Evolutionary conservation across 768 basidiomycete species (phyloP).

Genomic region (Boletus vinaceobasis): DNA sequence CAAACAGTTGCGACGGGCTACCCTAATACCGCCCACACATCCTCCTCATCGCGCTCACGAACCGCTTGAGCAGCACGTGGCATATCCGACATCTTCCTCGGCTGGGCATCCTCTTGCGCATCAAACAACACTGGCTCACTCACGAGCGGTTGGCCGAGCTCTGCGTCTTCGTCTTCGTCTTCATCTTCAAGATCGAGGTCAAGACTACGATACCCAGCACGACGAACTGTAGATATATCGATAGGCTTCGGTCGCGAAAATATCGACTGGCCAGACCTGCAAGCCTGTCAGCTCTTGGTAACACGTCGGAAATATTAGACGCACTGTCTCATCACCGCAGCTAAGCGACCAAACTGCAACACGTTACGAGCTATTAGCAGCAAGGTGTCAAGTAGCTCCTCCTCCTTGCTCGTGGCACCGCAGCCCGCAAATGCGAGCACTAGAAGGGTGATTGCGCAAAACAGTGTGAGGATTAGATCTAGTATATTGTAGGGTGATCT

Average conservation of each 20-base stretch:
- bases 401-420: slow-evolving; percentile 79
- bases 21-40: slow-evolving; percentile 69
- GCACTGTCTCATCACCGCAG: slow-evolving; percentile 91
- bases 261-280: slow-evolving; percentile 83
- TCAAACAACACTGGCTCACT: slow-evolving; percentile 66
- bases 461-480: slow-evolving; percentile 82
- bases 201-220: slow-evolving; percentile 57
- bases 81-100: slow-evolving; percentile 46
- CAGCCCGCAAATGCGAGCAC: slow-evolving; percentile 88
- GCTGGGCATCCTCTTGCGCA: slow-evolving; percentile 37
- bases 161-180: slow-evolving; percentile 48
- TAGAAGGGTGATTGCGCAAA: slow-evolving; percentile 87
- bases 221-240: slow-evolving; percentile 68
- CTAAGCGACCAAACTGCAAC: slow-evolving; percentile 88
- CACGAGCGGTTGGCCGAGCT: slow-evolving; percentile 57
- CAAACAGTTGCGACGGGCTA: slow-evolving; percentile 23
- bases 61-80: slow-evolving; percentile 54
- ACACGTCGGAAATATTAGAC: slow-evolving; percentile 29
- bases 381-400: slow-evolving; percentile 91
- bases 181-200: slow-evolving; percentile 73
- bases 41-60: slow-evolving; percentile 59
- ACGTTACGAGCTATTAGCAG: slow-evolving; percentile 90
- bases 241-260: slow-evolving; percentile 85
- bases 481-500: slow-evolving; percentile 88
- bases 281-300: slow-evolving; percentile 7